Conservation (phyloP, 345 rosid genomes). For the Cochlearia excelsa region DNA sequence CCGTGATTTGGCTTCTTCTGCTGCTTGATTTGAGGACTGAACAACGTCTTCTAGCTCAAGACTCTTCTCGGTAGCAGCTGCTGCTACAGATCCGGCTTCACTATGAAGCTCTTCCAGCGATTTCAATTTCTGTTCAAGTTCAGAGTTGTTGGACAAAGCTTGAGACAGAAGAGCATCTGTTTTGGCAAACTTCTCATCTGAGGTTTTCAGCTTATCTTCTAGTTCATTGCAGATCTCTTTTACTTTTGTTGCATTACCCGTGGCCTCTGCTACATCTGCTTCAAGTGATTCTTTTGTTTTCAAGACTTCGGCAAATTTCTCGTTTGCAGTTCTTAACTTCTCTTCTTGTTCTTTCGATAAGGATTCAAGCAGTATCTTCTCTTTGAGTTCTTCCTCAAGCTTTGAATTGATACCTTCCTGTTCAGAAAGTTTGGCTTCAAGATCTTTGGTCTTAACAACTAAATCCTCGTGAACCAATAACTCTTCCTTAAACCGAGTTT, state of each 20-base stretch:
- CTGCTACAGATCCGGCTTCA: slow-evolving; percentile 60
- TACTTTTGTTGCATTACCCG: slow-evolving; percentile 37
- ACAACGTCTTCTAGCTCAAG: slow-evolving; percentile 68
- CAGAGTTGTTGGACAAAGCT: slow-evolving; percentile 63
- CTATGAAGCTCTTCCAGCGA: slow-evolving; percentile 60
- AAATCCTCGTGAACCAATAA: slow-evolving; percentile 47
- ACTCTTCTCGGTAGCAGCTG: slow-evolving; percentile 64
- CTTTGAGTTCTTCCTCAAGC: slow-evolving; percentile 51
- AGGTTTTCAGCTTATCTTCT: slow-evolving; percentile 60
- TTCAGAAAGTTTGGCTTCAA: slow-evolving; percentile 52
- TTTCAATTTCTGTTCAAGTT: slow-evolving; percentile 71
- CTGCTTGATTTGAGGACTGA: slow-evolving; percentile 53
- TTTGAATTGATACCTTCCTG: slow-evolving; percentile 42
- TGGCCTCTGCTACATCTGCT: slow-evolving; percentile 51
- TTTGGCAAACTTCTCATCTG: slow-evolving; percentile 61
- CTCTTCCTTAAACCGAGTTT: slow-evolving; percentile 62
- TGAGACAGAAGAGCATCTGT: slow-evolving; percentile 67
- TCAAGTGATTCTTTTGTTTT: slow-evolving; percentile 59
- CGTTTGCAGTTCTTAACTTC: slow-evolving; percentile 55
- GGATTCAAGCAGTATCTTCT: slow-evolving; percentile 49
- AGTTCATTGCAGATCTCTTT: slow-evolving; percentile 53
- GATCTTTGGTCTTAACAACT: slow-evolving; percentile 49
- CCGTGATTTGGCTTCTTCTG: slow-evolving; percentile 61
- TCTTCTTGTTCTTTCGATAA: slow-evolving; percentile 60
- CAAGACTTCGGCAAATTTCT: slow-evolving; percentile 61